Percentiles rank a stretch among this genome's conserved stretches.
Conservation (phyloP, 441 rosid species). For the Gossypium davidsonii region DNA sequence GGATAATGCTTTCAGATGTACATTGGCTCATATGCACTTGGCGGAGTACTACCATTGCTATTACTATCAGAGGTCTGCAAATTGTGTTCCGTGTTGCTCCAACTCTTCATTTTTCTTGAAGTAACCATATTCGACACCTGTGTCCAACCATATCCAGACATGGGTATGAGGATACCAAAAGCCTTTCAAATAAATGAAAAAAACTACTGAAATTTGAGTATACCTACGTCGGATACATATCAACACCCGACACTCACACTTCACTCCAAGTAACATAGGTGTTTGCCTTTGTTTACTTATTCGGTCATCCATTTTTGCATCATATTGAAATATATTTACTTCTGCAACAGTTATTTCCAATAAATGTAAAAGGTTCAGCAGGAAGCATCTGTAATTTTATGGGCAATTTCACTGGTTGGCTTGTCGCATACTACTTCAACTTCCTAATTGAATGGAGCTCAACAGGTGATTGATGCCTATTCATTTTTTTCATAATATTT, state of each 20-base stretch:
- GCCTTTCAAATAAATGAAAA: background rate
- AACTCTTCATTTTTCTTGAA: background rate
- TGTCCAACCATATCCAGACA: background rate
- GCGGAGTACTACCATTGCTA: conserved; percentile 39
- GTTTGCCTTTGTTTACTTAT: background rate
- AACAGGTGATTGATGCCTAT: background rate
- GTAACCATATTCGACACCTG: background rate
- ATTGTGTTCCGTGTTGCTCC: background rate
- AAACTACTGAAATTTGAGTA: background rate
- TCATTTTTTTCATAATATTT: background rate
- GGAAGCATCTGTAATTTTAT: conserved; percentile 14
- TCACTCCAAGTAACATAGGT: background rate
- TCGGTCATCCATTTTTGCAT: background rate
- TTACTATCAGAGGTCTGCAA: conserved; percentile 40
- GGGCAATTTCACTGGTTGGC: too few relatives aligned
- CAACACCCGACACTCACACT: background rate
- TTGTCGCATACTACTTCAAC: background rate
- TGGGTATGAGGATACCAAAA: background rate
- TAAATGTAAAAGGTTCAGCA: background rate
- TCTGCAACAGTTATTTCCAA: conserved; percentile 36
- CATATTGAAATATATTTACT: background rate
- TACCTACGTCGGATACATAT: background rate
- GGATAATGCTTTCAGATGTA: conserved; percentile 20
- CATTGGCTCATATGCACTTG: conserved; percentile 20
- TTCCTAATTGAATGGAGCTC: conserved; percentile 4